These are phyloP conservation scores for Hyaloscypha finlandica DNA, from an alignment of 495 filamentous ascomycete genomes.

Conservation along the genomic window DNA sequence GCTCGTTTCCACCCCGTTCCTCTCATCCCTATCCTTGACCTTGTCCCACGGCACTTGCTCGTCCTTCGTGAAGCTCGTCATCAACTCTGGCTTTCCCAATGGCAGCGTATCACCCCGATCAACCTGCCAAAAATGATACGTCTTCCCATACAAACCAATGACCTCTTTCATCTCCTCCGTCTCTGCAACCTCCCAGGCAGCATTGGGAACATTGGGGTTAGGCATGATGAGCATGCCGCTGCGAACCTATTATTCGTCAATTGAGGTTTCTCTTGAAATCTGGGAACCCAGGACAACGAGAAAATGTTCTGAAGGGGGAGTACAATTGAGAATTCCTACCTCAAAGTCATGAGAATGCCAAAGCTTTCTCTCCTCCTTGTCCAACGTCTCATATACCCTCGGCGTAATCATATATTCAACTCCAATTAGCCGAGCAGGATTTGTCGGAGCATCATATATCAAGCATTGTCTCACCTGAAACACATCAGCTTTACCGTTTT, in stretches of 20 bases:
- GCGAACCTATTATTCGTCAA: constrained; percentile 4
- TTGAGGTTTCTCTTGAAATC: constrained; percentile 3
- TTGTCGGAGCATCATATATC: constrained; percentile 70
- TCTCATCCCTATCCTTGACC: constrained; percentile 63
- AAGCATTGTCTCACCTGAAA: constrained; percentile 57
- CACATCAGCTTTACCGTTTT: not conserved
- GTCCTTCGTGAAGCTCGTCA: constrained; percentile 41
- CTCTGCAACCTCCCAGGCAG: constrained; percentile 59
- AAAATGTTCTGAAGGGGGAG: not conserved
- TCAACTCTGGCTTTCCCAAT: constrained; percentile 42
- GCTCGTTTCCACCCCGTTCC: constrained; percentile 61
- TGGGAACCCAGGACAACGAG: not conserved
- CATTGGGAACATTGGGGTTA: constrained; percentile 64
- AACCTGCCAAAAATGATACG: constrained; percentile 42
- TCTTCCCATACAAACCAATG: constrained; percentile 41
- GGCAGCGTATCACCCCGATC: constrained; percentile 37
- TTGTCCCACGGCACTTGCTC: constrained; percentile 61
- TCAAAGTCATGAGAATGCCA: constrained; percentile 45
- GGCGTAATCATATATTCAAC: constrained; percentile 92
- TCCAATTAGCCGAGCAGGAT: constrained; percentile 75
- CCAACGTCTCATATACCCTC: constrained; percentile 64
- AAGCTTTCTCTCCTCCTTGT: constrained; percentile 59
- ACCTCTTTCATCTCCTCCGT: constrained; percentile 41
- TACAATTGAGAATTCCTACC: constrained; percentile 55
- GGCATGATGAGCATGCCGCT: constrained; percentile 42